Evolutionary conservation across 2,329 filamentous ascomycete species (phyloP), one percentile per base, ranked within the genome.

Genomic region (Teratosphaeria gauchensis): DNA sequence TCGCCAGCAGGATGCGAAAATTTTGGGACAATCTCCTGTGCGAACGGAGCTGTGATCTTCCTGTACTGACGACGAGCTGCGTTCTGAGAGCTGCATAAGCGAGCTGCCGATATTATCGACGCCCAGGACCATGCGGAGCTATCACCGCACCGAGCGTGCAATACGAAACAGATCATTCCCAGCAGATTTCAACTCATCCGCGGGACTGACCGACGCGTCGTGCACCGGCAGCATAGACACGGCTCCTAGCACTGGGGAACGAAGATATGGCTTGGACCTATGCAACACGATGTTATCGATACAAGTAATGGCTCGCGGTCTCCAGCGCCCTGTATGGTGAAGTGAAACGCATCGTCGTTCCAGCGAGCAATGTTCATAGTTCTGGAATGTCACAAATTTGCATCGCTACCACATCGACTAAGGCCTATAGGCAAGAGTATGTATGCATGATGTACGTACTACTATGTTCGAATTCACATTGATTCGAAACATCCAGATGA

Each of bases 1-100:
- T 28, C 24, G 38, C 78, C 72, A 24, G 53, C 12, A 14, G 35
- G 12, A 42, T 42, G 35, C 35, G 35, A 5, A 16, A 16, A 16
- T 42, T 42, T 5, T 38, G 33, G 33, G 33, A 12, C 33, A 3
- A 12, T n/a, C 35, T 42, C n/a, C 14, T 42, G 33, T 35, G 33
- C 35, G 5, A 16, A 16, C n/a, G 35, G n/a, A 16, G 35, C 35
- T 42, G 35, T 4, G 4, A 42, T 42, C 35, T 42, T 16, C 35
- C 14, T 42, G 35, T 16, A 16, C 12, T 16, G 35, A 14, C 35
- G 4, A 16, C n/a, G 35, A 42, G n/a, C 35, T 42, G 35, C 35
- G 12, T 16, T 11, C n/a, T 12, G 35, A 16, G n/a, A 42, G 35
- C 35, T 5, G 35, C 35, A 16, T 16, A 16, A 16, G n/a, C 12